phyloP scores from a whole-genome alignment of 2,329 filamentous ascomycete species.

The Aureobasidium vineae region DNA sequence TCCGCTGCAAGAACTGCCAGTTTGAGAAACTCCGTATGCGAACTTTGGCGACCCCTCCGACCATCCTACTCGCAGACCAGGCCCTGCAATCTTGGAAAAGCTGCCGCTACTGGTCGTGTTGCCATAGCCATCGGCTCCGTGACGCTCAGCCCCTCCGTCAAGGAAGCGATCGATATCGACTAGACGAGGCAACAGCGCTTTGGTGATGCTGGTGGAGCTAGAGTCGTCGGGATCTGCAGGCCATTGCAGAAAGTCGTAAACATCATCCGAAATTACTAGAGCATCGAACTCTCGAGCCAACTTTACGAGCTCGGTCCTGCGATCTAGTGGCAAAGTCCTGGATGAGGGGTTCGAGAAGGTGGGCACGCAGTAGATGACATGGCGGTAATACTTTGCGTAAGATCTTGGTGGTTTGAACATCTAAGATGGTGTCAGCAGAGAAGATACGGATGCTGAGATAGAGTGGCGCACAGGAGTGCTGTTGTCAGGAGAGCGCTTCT shows the following conservation, averaged over 20 bases:
- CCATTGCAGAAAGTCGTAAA: slow-evolving; percentile 93
- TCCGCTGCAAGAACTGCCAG: slow-evolving; percentile 58
- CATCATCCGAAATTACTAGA: slow-evolving; percentile 83
- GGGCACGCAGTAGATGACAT: slow-evolving; percentile 85
- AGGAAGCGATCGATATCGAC: slow-evolving; percentile 73
- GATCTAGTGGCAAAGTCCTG: slow-evolving; percentile 70
- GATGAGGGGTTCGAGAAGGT: slow-evolving; percentile 88
- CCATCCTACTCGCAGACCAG: slow-evolving; percentile 86
- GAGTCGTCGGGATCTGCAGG: slow-evolving; percentile 41
- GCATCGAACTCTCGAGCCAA: slow-evolving; percentile 77
- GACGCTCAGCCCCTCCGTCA: slow-evolving; percentile 54
- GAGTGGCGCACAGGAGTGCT: slow-evolving; percentile 12
- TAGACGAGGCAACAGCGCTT: slow-evolving; percentile 63
- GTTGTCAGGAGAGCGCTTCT: slow-evolving; percentile 40
- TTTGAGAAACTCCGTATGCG: slow-evolving; percentile 58
- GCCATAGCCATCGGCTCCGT: slow-evolving; percentile 63
- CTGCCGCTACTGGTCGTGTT: slow-evolving; percentile 82
- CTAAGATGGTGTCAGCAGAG: slow-evolving; percentile 34
- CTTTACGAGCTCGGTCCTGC: slow-evolving; percentile 67
- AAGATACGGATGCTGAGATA: not conserved
- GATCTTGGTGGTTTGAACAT: slow-evolving; percentile 58
- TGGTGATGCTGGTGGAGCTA: slow-evolving; percentile 34
- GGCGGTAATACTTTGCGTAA: slow-evolving; percentile 75
- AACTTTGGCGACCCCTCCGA: slow-evolving; percentile 67
- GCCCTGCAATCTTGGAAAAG: slow-evolving; percentile 83